Evolutionary conservation across 2,329 filamentous ascomycete species (phyloP), one percentile per base, ranked within the genome.

Genomic region (Colletotrichum liaoningense): DNA sequence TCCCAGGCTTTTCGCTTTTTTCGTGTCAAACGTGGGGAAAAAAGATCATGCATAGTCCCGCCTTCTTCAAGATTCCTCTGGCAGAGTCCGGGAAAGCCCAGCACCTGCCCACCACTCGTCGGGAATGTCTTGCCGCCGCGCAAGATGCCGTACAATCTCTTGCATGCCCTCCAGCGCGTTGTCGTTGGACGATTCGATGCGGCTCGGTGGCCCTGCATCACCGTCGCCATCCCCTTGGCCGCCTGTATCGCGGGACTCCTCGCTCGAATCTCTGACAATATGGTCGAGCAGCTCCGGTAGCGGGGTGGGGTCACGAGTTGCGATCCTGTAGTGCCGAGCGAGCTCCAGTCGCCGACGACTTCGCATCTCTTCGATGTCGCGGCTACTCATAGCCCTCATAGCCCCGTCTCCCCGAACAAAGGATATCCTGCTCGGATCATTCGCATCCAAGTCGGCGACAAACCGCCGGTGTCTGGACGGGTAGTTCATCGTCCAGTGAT

Each of bases 81-180:
- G 82, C 67, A 90, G 82, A 16, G 87, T 92, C 75, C 91, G 89
- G 78, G 87, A 91, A 75, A 94, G 86, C 55, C 93, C 93, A 72
- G 88, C 92, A 78, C 90, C 88, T 72, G 90, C 90, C 94, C 94
- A 97, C 91, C 93, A 95, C 75, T 94, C 92, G 74, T 97, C 94
- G 0, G 94, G 93, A 67, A 97, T 93, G 77, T 95, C 93, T 78
- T 94, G 89, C 28, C 93, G 86, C 22, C 89, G 88, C 42, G 92
- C 90, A 67, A 97, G 86, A 56, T 90, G 88, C 76, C 92, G 90
- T 46, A 97, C 87, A 59, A 97, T 93, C 63, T 88, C 87, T 77
- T 94, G 92, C 88, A 95, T 93, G 58, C 92, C 90, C 26, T 89
- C 87, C 80, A 79, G 81, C 5, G 84, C 84, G 30, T 86, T 84